Conservation (phyloP, 2,329 filamentous ascomycete genomes). For the Cladosporium sp. region DNA sequence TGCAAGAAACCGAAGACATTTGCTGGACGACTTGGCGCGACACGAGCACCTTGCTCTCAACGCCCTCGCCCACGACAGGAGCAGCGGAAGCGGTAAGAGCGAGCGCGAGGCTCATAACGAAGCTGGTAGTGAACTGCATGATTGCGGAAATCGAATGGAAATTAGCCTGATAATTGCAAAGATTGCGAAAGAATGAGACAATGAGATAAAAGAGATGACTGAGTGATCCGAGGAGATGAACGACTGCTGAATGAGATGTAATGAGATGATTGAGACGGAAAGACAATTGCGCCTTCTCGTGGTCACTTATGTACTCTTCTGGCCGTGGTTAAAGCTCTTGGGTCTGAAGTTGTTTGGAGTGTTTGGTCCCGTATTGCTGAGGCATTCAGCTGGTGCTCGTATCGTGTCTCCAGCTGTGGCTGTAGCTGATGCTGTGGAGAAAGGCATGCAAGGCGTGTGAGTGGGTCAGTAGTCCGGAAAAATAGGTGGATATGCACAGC, state of each 20-base stretch:
- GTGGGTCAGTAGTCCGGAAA: background rate
- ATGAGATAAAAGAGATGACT: background rate
- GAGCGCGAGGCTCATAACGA: background rate
- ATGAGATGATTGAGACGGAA: background rate
- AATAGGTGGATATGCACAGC: background rate
- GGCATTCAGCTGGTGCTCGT: background rate
- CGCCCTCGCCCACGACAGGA: background rate
- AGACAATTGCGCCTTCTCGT: background rate
- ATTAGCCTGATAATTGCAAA: background rate
- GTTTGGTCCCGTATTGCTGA: background rate
- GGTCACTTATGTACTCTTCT: background rate
- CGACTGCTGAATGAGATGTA: background rate
- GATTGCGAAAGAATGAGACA: background rate
- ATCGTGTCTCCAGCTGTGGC: background rate
- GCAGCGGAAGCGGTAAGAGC: background rate
- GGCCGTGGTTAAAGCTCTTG: background rate
- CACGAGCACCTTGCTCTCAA: background rate
- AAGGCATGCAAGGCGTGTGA: background rate
- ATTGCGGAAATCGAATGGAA: background rate
- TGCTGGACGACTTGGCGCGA: background rate
- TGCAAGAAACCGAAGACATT: background rate
- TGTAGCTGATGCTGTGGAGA: background rate
- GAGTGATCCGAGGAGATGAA: background rate
- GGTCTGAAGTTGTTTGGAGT: background rate
- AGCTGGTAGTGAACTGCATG: conserved; percentile 1